Base-by-base conservation (phyloP, 2,329 filamentous ascomycete species). In the Colletotrichum plurivorum region DNA sequence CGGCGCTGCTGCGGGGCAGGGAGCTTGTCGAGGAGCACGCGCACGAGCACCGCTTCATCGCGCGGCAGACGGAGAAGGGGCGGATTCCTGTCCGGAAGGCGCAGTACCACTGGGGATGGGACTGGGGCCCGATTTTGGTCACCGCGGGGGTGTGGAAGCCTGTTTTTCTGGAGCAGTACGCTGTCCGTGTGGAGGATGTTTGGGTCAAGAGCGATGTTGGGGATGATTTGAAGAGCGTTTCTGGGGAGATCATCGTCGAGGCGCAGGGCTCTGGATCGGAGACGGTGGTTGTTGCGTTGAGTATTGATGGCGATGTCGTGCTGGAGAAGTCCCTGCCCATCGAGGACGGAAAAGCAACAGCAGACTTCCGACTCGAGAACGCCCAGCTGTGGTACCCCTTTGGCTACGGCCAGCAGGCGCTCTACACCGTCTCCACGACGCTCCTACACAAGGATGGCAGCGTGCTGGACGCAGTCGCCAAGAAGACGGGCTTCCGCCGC, bases 51-150 rank as follows among this genome's bases (percentile, higher is more conserved):
- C 82, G 80, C 5, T 89, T 87, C 78, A 84, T 77, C 75, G 87
- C 76, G 68, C 88, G 76, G 78, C 86, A 73, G 81, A 88, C 73
- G 64, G 88, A 79, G 61, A 75, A 78, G 20, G 76, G 80, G 39
- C 72, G 76, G 3, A 63, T 78, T 8, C 68, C 72, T 0, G 75
- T 78, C 0, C 81, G 90, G n/a, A 93, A 92, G 75, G 88, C 90
- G 1, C 90, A 92, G 76, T 92, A 90, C 72, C 87, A 92, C 72
- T 93, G 89, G 89, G 89, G 90, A 5, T 93, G 90, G 90, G 90
- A 93, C 73, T 92, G 90, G 90, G 90, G 90, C 0, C 90, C 90
- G 1, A 83, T 90, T 7, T 73, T 92, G 59, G 84, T 89, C 76
- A 90, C 89, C 0, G 86, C 84, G 9, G 90, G 90, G 0, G 88